Evolutionary conservation across 257 asterid species (phyloP), one percentile per base, ranked within the genome.

Genomic region (Capsicum baccatum): DNA sequence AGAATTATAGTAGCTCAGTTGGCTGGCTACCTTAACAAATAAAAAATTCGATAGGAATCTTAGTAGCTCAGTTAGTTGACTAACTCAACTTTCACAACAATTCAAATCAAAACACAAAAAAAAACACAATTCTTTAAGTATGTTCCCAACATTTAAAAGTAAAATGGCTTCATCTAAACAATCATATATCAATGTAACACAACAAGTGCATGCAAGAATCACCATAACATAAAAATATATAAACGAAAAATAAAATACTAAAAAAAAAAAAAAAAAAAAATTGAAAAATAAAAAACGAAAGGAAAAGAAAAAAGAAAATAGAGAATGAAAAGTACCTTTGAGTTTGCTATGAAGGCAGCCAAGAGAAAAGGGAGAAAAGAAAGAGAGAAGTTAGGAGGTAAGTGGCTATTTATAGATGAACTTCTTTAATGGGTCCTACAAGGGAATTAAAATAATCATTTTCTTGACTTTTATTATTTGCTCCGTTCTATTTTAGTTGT

Each of bases 311-410:
- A 39, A 2, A 16, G 57, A 71, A n/a, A 35, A 8, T 8, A 68
- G 70, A 50, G 9, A 74, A 59, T 84, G 71, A 84, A 9, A 15
- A 16, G 73, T 89, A 89, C 91, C 91, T 89, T 83, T 50, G 15
- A 87, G 73, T 50, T 37, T 48, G 17, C 83, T 57, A 79, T 39
- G 83, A 35, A 58, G 81, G 26, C 69, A 85, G 62, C 78, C 54
- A 66, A 82, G 81, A 81, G 83, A 57, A 70, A n/a, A 63, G 85
- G 64, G 82, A 71, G 66, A 87, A 89, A 87, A 86, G 94, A 89
- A 89, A 78, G 60, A 3, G 3, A 69, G 76, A 37, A 8, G 0
- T 9, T 0, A 1, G 13, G 63, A 6, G 71, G 74, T 21, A 33
- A 70, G 48, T 63, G 86, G 74, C 47, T 87, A 90, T 87, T 50